Evolutionary conservation across 768 basidiomycete species (phyloP).

Genomic region (Lentinula sp.): DNA sequence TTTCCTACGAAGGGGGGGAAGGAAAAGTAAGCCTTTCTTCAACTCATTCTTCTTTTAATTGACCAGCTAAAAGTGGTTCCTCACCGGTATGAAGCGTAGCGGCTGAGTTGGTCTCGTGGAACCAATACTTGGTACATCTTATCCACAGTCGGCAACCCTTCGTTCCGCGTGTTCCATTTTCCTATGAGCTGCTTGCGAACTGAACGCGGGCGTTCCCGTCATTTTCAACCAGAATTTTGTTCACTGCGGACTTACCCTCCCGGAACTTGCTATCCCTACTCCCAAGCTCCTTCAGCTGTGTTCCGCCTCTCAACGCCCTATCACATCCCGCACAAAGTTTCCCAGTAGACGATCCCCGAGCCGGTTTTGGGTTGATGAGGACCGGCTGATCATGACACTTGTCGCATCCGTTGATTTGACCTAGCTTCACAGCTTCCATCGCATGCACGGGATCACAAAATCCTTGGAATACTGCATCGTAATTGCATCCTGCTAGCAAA

Average conservation of each 20-base stretch:
- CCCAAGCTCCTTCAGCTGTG: neutral
- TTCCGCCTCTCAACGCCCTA: slow-evolving; percentile 19
- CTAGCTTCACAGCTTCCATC: neutral
- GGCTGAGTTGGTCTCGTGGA: slow-evolving; percentile 19
- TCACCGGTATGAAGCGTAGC: slow-evolving; percentile 12
- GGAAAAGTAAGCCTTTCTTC: neutral
- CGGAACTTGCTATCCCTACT: neutral
- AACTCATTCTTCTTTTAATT: neutral
- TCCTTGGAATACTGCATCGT: neutral
- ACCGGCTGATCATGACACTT: slow-evolving; percentile 19
- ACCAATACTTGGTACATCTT: slow-evolving; percentile 11
- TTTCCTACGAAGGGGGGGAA: slow-evolving; percentile 17
- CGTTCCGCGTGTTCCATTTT: neutral
- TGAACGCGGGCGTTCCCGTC: neutral
- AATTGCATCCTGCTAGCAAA: neutral
- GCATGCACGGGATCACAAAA: neutral
- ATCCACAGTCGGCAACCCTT: slow-evolving; percentile 1
- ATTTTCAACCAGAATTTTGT: neutral
- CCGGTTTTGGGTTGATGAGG: neutral
- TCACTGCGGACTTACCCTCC: neutral
- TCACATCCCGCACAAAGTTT: slow-evolving; percentile 28
- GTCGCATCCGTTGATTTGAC: slow-evolving; percentile 17
- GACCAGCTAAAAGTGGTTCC: slow-evolving; percentile 1
- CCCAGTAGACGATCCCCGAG: slow-evolving; percentile 9
- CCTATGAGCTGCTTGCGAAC: slow-evolving; percentile 2